Evolutionary conservation across 345 rosid genomes (phyloP).

Genomic region (Aegle marmelos): DNA sequence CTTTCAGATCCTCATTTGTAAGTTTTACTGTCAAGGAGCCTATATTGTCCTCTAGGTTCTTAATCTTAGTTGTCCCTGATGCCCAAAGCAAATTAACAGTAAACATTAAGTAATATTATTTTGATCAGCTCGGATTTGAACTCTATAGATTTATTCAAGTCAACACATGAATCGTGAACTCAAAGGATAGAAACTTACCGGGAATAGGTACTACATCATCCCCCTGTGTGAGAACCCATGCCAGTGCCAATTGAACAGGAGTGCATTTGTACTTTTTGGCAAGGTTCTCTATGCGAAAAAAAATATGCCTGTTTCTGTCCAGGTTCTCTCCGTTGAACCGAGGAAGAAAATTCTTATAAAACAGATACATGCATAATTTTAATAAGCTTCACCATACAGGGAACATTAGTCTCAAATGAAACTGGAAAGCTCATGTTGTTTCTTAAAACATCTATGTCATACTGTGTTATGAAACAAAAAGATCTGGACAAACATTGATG

Average conservation of each 20-base stretch:
- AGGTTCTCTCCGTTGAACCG: constrained; percentile 42
- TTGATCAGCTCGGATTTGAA: too few species aligned
- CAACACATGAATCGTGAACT: background rate
- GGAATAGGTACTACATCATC: constrained; percentile 46
- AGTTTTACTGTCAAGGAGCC: constrained; percentile 18
- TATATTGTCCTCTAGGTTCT: constrained; percentile 16
- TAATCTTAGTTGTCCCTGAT: constrained; percentile 30
- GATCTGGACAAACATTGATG: background rate
- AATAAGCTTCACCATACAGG: background rate
- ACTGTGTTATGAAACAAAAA: background rate
- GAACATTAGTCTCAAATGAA: background rate
- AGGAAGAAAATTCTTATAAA: constrained; percentile 36
- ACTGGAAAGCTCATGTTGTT: background rate
- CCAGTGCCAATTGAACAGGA: constrained; percentile 49
- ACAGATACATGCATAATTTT: background rate
- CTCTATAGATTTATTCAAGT: background rate
- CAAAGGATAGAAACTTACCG: constrained; percentile 21
- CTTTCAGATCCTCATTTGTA: constrained; percentile 19
- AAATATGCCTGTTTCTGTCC: constrained; percentile 42
- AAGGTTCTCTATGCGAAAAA: constrained; percentile 30
- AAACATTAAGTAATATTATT: background rate
- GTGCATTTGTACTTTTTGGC: constrained; percentile 43
- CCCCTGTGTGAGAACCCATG: constrained; percentile 45
- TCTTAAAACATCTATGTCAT: background rate
- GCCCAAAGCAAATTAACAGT: background rate